phyloP scores from a whole-genome alignment of 169 alveolate species.

The Plasmodium ovale region DNA sequence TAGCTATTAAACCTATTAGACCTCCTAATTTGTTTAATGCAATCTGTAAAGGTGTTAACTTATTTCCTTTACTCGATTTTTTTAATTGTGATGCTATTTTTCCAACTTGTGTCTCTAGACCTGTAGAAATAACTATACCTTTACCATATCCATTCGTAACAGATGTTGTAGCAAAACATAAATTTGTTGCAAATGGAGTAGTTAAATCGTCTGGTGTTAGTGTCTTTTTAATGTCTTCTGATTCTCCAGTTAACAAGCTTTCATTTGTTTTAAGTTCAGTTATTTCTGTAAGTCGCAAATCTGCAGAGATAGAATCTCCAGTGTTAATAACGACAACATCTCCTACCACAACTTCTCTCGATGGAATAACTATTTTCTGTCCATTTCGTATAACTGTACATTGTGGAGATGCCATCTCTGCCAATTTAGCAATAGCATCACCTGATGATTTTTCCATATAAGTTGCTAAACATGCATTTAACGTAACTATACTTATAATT shows the following conservation, averaged over 20 bases:
- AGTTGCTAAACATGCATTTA: conserved; percentile 93
- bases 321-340: conserved; percentile 92
- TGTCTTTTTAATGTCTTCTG: conserved; percentile 90
- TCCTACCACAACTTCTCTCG: conserved; percentile 94
- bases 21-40: conserved; percentile 96
- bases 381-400: conserved; percentile 91
- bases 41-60: conserved; percentile 95
- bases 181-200: conserved; percentile 90
- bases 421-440: conserved; percentile 92
- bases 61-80: conserved; percentile 85
- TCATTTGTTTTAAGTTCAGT: conserved; percentile 94
- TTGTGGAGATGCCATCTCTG: conserved; percentile 92
- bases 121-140: conserved; percentile 94
- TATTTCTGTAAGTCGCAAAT: conserved; percentile 91
- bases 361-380: conserved; percentile 83
- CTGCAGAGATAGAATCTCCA: conserved; percentile 96
- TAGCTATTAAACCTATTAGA: conserved; percentile 92
- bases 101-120: conserved; percentile 96
- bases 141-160: conserved; percentile 93
- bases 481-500: conserved; percentile 88
- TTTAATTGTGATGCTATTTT: conserved; percentile 94
- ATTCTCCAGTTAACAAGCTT: conserved; percentile 95
- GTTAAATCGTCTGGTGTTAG: conserved; percentile 84
- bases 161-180: conserved; percentile 94
- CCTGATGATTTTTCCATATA: conserved; percentile 93